These are phyloP conservation scores for Kalaharituber pfeilii DNA, from an alignment of 2,329 filamentous ascomycete species.

Conservation along the genomic window DNA sequence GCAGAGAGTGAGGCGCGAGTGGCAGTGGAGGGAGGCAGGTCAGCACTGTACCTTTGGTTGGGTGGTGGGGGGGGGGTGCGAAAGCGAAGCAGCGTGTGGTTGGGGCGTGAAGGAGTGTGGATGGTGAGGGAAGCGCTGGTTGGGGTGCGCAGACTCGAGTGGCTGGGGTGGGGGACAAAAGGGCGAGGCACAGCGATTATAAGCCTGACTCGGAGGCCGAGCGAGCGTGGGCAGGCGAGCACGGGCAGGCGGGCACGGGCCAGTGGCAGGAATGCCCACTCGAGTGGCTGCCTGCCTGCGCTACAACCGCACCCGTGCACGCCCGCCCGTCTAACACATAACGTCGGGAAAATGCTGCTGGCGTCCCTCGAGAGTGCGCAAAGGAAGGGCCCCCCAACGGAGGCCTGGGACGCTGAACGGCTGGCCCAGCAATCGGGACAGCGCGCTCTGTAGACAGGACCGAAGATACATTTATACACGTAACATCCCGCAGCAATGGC, in stretches of 20 bases:
- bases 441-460: too few relatives aligned
- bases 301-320: not conserved
- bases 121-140: not conserved
- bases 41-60: not conserved
- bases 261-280: too few relatives aligned
- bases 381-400: too few relatives aligned
- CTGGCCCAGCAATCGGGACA: too few relatives aligned
- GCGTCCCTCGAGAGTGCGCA: too few relatives aligned
- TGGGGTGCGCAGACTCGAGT: not conserved
- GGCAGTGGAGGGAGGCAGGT: conserved; percentile 5
- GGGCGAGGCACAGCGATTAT: not conserved
- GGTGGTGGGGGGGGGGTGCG: conserved; percentile 7
- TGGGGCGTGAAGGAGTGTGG: conserved; percentile 9
- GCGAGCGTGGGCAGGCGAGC: not conserved
- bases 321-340: too few relatives aligned
- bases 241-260: too few relatives aligned
- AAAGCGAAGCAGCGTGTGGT: too few relatives aligned
- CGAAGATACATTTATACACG: too few relatives aligned
- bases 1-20: conserved; percentile 6
- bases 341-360: not conserved
- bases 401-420: too few relatives aligned
- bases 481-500: too few relatives aligned
- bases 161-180: not conserved
- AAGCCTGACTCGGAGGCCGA: not conserved
- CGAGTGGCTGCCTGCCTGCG: too few relatives aligned